These are phyloP conservation scores for Saturnispora saitoi DNA, from an alignment of 805 yeast species.

Conservation along the genomic window DNA sequence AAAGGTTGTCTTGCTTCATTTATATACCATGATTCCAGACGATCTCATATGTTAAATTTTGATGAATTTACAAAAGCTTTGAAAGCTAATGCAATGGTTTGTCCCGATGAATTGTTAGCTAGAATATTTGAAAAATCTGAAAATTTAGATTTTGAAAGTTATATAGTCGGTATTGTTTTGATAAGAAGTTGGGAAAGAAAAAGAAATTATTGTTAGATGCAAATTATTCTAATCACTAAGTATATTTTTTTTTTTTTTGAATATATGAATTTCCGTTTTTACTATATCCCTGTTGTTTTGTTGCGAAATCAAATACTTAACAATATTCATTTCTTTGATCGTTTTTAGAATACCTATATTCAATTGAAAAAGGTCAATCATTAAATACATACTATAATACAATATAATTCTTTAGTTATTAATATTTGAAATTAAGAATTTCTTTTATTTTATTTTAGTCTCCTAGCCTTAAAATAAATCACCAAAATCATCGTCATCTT, in stretches of 20 bases:
- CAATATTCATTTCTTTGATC: background rate
- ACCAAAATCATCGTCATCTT: slow-evolving; percentile 14
- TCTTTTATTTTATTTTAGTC: background rate
- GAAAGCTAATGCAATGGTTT: slow-evolving; percentile 17
- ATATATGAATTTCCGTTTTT: no score
- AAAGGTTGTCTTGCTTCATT: slow-evolving; percentile 27
- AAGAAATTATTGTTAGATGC: background rate
- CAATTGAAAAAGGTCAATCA: background rate
- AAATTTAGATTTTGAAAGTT: slow-evolving; percentile 22
- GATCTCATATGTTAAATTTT: slow-evolving; percentile 18
- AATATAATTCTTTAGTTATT: background rate
- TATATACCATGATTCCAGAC: slow-evolving; percentile 20
- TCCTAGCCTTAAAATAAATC: slow-evolving; percentile 15
- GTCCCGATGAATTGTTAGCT: slow-evolving; percentile 18
- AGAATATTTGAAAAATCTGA: slow-evolving; percentile 17
- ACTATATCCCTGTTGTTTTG: background rate
- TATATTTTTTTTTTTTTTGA: no score
- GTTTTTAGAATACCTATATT: background rate
- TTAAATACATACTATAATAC: slow-evolving; percentile 1
- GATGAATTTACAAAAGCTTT: slow-evolving; percentile 25
- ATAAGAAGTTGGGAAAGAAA: slow-evolving; percentile 19
- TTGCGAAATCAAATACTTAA: background rate
- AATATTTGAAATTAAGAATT: background rate
- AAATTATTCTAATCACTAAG: background rate
- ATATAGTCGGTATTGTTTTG: slow-evolving; percentile 22